Base-by-base conservation (phyloP, 169 alveolate species). In the Babesia ovata region DNA sequence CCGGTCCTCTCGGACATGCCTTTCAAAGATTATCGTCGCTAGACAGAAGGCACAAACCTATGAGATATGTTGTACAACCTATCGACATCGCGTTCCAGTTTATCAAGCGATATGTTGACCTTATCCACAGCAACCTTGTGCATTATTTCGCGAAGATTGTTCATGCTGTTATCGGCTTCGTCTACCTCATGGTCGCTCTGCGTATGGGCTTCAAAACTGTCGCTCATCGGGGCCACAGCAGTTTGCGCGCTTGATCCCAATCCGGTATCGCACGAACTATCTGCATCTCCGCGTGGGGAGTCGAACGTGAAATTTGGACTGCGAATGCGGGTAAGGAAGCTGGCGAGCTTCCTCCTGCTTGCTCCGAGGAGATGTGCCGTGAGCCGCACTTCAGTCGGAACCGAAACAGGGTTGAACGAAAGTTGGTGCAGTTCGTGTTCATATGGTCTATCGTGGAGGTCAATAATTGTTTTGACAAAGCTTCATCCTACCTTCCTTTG, bases 321-420 rank as follows among this genome's bases (percentile, higher is more conserved):
- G 42, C 61, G 45, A 9, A 48, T 56, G 36, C 36, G 44, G 6
- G 29, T 21, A 28, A 54, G 16, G 12, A 65, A 66, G 50, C 21
- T 14, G 4, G 28, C 57, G 21, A 75, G 52, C 54, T 50, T 13
- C 14, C 36, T 13, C 24, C 28, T 49, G 29, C 58, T 39, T 8
- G 58, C 81, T 22, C 85, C 85, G 57, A 75, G 72, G n/a, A 75
- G 63, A 24, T 75, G 79, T 21, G 57, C 60, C 26, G 52, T 21
- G 17, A 75, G 52, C 24, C 39, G 11, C 11, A 28, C 71, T 10
- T 49, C 72, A 13, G 21, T 65, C 6, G 85, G 85, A 7, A 75
- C 59, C 8, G 53, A 65, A 10, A 75, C 26, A 13, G 77, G 61
- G 16, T 8, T 46, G 72, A 63, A 65, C 21, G 22, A 9, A 6